These are phyloP conservation scores for Sporothrix pallida DNA, from an alignment of 2,329 filamentous ascomycete genomes.

Conservation along the genomic window DNA sequence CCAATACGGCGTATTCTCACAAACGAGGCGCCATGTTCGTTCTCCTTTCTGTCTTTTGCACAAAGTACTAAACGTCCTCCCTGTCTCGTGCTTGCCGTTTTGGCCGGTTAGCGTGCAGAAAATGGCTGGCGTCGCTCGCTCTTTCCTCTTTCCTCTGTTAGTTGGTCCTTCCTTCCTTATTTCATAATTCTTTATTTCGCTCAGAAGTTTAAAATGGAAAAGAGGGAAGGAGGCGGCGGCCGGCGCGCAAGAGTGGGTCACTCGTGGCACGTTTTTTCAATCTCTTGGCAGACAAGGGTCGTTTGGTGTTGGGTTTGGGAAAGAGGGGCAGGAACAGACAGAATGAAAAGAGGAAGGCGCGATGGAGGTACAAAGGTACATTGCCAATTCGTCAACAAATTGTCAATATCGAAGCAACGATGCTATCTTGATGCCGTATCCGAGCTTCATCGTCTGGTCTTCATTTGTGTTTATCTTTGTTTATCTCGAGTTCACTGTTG, in stretches of 20 bases:
- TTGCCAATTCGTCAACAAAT: too few relatives aligned
- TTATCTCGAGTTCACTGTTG: neutral
- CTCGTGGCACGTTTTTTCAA: slow-evolving; percentile 28
- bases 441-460: neutral
- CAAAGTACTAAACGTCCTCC: neutral
- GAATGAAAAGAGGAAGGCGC: slow-evolving; percentile 24
- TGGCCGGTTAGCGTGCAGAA: slow-evolving; percentile 20
- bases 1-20: neutral
- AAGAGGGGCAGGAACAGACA: neutral
- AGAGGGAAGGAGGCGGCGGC: slow-evolving; percentile 3
- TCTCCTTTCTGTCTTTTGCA: neutral
- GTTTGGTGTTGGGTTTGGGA: neutral
- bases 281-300: slow-evolving; percentile 25
- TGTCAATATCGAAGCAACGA: too few relatives aligned
- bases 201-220: slow-evolving; percentile 20
- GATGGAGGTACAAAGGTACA: neutral
- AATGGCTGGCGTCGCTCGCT: neutral
- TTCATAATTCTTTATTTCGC: slow-evolving; percentile 8
- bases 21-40: neutral
- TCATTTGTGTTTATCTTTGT: neutral
- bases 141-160: neutral
- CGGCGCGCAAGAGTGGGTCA: slow-evolving; percentile 9
- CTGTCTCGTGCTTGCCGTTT: slow-evolving; percentile 8
- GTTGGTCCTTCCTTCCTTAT: neutral
- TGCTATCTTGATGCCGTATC: slow-evolving; percentile 16